A percentile compares a stretch with the other conserved stretches of the same genome.
These are phyloP conservation scores for Maudiozyma turicensis DNA, from an alignment of 805 yeast genomes.

Conservation along the genomic window DNA sequence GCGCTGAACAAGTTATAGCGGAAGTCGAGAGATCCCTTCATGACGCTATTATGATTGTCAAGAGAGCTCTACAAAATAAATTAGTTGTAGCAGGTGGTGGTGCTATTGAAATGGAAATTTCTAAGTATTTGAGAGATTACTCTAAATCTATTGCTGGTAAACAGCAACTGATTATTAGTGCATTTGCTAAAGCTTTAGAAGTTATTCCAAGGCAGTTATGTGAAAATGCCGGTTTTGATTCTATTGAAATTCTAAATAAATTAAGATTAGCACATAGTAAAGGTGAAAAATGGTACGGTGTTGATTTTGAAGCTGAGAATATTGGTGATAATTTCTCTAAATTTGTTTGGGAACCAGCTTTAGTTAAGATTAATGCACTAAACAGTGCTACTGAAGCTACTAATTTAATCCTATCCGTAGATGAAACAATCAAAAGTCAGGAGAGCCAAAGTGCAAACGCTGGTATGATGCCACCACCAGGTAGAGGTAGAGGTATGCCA, in stretches of 20 bases:
- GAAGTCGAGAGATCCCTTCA: slow-evolving; percentile 96
- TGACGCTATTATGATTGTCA: slow-evolving; percentile 97
- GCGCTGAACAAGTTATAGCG: slow-evolving; percentile 95
- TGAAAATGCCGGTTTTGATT: slow-evolving; percentile 98
- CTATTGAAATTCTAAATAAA: slow-evolving; percentile 85
- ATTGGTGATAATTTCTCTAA: slow-evolving; percentile 76
- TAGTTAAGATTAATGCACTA: slow-evolving; percentile 88
- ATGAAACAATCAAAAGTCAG: slow-evolving; percentile 78
- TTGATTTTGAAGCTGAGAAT: slow-evolving; percentile 77
- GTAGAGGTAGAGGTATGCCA: slow-evolving; percentile 69
- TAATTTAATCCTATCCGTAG: slow-evolving; percentile 83
- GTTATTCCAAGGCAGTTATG: slow-evolving; percentile 95
- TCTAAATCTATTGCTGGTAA: slow-evolving; percentile 88
- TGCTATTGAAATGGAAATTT: slow-evolving; percentile 95
- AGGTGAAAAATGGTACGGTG: slow-evolving; percentile 87
- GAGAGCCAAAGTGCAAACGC: slow-evolving; percentile 48
- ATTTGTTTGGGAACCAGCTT: slow-evolving; percentile 97
- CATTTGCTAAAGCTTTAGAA: slow-evolving; percentile 91
- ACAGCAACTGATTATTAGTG: slow-evolving; percentile 85
- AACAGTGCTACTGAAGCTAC: slow-evolving; percentile 97
- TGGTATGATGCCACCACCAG: slow-evolving; percentile 40
- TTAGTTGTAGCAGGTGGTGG: slow-evolving; percentile 97
- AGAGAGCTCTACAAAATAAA: slow-evolving; percentile 82
- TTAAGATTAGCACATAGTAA: slow-evolving; percentile 90
- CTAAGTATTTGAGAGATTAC: slow-evolving; percentile 77